Conservation (phyloP, 768 basidiomycete species). For the Tubosaeta sp. region DNA sequence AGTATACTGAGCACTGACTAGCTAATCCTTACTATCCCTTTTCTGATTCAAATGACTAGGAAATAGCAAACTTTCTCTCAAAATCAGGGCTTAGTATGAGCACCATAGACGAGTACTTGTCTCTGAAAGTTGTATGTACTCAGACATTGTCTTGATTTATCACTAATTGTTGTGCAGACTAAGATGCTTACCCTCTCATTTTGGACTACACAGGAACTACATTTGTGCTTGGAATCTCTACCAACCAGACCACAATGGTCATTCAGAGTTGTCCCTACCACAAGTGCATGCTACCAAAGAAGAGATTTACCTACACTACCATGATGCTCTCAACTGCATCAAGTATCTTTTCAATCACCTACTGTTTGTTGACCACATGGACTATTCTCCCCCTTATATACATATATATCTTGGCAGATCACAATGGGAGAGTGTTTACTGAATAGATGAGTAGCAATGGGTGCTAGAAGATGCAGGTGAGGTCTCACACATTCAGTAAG, state of each 20-base stretch:
- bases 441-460: slow-evolving; percentile 20
- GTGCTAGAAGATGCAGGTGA: no score
- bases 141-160: no score
- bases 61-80: not conserved
- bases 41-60: not conserved
- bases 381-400: not conserved
- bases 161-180: no score
- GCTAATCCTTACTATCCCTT: not conserved
- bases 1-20: not conserved
- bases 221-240: not conserved
- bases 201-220: not conserved
- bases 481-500: no score
- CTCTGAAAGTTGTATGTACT: not conserved
- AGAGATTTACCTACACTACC: slow-evolving; percentile 19
- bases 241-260: slow-evolving; percentile 13
- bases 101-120: not conserved
- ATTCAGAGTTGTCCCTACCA: slow-evolving; percentile 4
- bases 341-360: slow-evolving; percentile 21
- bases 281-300: slow-evolving; percentile 17
- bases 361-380: slow-evolving; percentile 13
- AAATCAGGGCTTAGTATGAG: not conserved
- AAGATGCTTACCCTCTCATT: not conserved
- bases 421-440: slow-evolving; percentile 2
- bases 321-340: slow-evolving; percentile 24
- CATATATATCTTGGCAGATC: not conserved